Base-by-base conservation (phyloP, 768 basidiomycete species). In the Kockovaella imperatae region DNA sequence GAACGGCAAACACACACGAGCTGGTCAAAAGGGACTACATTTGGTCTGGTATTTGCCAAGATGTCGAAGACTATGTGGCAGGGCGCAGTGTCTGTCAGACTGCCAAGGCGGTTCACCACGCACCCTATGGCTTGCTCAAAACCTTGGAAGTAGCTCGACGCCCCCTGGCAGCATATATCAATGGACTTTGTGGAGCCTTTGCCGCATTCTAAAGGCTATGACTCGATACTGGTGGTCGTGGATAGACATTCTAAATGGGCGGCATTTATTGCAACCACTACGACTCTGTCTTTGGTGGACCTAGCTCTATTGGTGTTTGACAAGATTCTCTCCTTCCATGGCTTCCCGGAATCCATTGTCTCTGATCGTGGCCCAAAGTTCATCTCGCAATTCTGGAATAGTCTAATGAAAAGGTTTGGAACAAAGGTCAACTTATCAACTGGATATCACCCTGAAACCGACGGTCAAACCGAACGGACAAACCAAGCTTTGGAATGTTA, bases 371-470 rank as follows among this genome's bases (percentile, higher is more conserved):
- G 66, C 11, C 23, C 54, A 17, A 49, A 36, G 29, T 71, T 71
- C 53, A 50, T 30, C 23, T 56, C 61, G 1, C 29, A 57, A 5
- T 70, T 75, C 55, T 74, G 69, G 54, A n/a, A 26, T 17, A 11
- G 6, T 65, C 68, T 0, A 47, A 77, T 0, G 62, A 64, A 26
- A 31, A 40, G 21, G 38, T 64, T 76, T 0, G 67, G 71, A 0
- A 74, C 77, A 38, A 40, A 71, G n/a, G 40, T 36, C 3, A 70
- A 67, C 28, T 52, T 72, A 0, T 71, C 68, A 5, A 77, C 76
- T 0, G 76, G 75, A 0, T 77, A 72, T 41, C 77, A 77, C 45
- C 77, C 76, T 0, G 70, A 75, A 42, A 72, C 71, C 1, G 71
- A 76, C 45, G 74, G 76, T 0, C 73, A 75, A 35, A 75, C 74